Conservation (phyloP, 2,329 filamentous ascomycete species). For the Albophoma yamanashiensis region DNA sequence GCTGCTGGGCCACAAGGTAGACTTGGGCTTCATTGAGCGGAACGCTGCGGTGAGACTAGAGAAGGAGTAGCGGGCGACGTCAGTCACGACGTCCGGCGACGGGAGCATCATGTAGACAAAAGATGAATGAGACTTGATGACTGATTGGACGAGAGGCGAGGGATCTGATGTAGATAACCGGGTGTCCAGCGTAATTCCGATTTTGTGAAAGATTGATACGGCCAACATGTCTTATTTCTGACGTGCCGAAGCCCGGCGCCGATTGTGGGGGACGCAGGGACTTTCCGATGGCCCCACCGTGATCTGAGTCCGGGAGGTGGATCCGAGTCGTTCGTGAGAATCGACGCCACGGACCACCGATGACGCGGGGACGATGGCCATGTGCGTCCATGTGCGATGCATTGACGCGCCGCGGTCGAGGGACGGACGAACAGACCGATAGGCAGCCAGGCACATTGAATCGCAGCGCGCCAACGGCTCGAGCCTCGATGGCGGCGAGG, state of each 20-base stretch:
- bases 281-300: neutral
- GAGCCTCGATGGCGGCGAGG: neutral
- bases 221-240: neutral
- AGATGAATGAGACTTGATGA: neutral
- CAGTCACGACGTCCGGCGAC: neutral
- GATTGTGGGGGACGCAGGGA: neutral
- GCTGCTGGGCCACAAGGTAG: constrained; percentile 88
- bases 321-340: neutral
- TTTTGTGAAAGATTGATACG: neutral
- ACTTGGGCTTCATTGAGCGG: constrained; percentile 81
- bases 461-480: neutral
- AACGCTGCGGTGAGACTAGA: constrained; percentile 87
- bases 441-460: too few species aligned
- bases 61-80: constrained; percentile 49
- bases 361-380: neutral
- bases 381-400: neutral
- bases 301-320: neutral
- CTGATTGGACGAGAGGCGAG: neutral
- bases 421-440: neutral
- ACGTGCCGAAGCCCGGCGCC: neutral
- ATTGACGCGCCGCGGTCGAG: neutral
- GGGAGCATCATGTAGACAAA: neutral
- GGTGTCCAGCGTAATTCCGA: neutral
- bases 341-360: neutral
- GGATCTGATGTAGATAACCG: too few species aligned